Conservation (phyloP, 148 eudicot species). For the Rhododendron ferrugineum region DNA sequence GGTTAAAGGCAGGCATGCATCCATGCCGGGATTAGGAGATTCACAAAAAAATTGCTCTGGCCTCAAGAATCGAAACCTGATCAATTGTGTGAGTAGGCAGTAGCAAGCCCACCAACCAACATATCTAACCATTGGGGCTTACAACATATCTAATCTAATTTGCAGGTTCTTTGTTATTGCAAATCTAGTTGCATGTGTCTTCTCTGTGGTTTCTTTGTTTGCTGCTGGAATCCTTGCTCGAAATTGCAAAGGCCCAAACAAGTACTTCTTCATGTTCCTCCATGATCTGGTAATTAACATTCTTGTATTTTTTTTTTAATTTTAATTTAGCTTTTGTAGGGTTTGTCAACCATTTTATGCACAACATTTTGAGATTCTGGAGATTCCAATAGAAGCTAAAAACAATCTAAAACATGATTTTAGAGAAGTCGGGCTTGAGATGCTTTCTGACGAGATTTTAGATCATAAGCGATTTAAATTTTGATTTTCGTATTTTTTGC, state of each 20-base stretch:
- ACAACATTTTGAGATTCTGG: not conserved
- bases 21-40: not conserved
- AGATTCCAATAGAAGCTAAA: not conserved
- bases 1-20: not conserved
- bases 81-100: not conserved
- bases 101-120: not conserved
- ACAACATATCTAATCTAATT: not conserved
- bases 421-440: not conserved
- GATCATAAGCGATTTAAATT: not conserved
- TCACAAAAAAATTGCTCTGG: not conserved
- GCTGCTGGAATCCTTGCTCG: conserved; percentile 24
- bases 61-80: not conserved
- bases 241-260: conserved; percentile 13
- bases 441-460: not conserved
- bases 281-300: conserved; percentile 57
- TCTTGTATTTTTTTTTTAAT: not conserved
- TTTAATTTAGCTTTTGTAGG: not conserved
- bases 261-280: conserved; percentile 50
- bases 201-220: conserved; percentile 32
- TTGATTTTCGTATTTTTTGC: not conserved
- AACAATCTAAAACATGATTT: not conserved
- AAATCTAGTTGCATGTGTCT: conserved; percentile 36
- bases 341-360: not conserved
- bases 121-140: no score
- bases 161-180: conserved; percentile 54